Base-by-base conservation (phyloP, 208 protist species). In the Crithidia thermophila region DNA sequence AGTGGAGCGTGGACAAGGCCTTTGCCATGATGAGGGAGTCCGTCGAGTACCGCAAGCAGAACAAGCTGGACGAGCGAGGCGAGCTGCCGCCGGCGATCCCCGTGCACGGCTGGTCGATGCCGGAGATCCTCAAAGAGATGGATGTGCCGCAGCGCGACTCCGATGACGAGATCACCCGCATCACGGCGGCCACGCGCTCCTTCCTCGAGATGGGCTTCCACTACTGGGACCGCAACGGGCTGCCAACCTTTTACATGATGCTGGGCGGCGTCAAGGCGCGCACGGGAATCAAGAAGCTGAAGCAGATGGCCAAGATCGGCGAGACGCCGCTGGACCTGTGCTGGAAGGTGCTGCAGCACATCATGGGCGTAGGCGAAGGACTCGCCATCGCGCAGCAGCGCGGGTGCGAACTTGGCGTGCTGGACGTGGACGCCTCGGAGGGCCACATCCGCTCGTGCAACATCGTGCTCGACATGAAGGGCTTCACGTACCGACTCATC, bases 1-100 rank as follows among this genome's bases (percentile, higher is more conserved):
- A 77, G 33, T 90, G 87, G 84, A 58, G 85, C 36, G 74, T 90
- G 36, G 53, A 72, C 27, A 77, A 82, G 45, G 84, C 84, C 1
- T 52, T 87, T 9, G 71, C 58, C 37, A 90, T 88, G 82, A 51
- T 77, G 16, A 47, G 79, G 34, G 18, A 47, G 13, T 66, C 51
- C 6, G 37, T 81, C 11, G 59, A 57, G 33, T 81, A 83, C 61
- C 76, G 79, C 18, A 66, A 52, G 20, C 21, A 55, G 0, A 27
- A 75, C 28, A 55, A 82, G 30, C 40, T 90, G n/a, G 82, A 90
- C 53, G 68, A 80, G 13, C 51, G 72, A 3, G 55, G 58, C 13
- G 31, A 72, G 46, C 67, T 84, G 30, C 87, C 87, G 0, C 23
- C 77, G 8, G 57, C 87, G 0, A 61, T 86, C n/a, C 58, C 68